phyloP scores from a whole-genome alignment of 345 rosid genomes.

The Tarenaya hassleriana region DNA sequence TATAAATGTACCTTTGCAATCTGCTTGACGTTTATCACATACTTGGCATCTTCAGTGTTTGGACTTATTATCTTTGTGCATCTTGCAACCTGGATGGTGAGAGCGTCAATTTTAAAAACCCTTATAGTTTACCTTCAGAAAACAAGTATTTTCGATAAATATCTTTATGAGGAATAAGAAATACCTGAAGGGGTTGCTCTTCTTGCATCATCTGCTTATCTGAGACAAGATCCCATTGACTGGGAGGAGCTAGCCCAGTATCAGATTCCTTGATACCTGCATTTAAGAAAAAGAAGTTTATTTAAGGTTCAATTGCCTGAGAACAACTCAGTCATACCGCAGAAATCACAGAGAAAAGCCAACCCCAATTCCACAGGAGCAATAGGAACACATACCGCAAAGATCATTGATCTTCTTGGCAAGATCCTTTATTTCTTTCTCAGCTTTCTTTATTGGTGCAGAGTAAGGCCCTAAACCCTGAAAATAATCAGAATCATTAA shows the following conservation, averaged over 20 bases:
- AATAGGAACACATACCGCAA: constrained; percentile 46
- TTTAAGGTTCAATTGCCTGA: constrained; percentile 1
- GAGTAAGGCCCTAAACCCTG: constrained; percentile 97
- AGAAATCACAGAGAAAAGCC: constrained; percentile 4
- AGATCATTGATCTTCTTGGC: constrained; percentile 88
- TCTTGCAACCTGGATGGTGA: constrained; percentile 62
- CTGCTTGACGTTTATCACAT: constrained; percentile 92
- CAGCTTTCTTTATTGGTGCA: constrained; percentile 69
- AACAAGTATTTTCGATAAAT: neutral
- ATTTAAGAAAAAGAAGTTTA: neutral
- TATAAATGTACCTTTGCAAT: constrained; percentile 66
- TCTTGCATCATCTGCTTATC: constrained; percentile 99
- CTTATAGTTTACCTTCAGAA: neutral
- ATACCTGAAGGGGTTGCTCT: constrained; percentile 88
- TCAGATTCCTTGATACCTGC: constrained; percentile 95
- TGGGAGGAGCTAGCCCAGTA: constrained; percentile 93
- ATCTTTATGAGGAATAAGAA: neutral
- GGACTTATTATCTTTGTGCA: constrained; percentile 96
- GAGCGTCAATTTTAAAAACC: neutral
- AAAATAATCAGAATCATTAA: constrained; percentile 5
- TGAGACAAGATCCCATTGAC: constrained; percentile 99
- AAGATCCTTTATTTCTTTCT: constrained; percentile 87
- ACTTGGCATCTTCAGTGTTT: constrained; percentile 92
- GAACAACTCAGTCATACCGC: neutral
- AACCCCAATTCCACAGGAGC: neutral